Evolutionary conservation across 345 rosid genomes (phyloP), one percentile per base, ranked within the genome.

Genomic region (Corchorus capsularis): DNA sequence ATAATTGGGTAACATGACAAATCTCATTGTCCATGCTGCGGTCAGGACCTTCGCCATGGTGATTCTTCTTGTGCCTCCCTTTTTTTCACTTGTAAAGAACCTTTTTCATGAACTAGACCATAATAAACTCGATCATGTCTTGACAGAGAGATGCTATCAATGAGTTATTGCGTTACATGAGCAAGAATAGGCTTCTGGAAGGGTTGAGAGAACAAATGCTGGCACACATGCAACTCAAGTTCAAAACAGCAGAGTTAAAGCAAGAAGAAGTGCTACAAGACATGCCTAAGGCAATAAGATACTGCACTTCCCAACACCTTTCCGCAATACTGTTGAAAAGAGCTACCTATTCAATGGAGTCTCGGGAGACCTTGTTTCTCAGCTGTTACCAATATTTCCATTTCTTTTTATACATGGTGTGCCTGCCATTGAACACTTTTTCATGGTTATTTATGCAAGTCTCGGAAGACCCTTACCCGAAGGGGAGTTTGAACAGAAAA

Each of bases 401-500:
- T 41, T 8, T 32, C 27, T 27, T 77, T 32, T 63, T 27, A 49
- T 63, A 9, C 10, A 46, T 63, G 6, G 17, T 9, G 19, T 37
- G 46, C 27, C 32, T 43, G 19, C 45, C 6, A 35, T 6, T 62
- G 66, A 62, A 7, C 27, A 27, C 27, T 27, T 27, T 27, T 27
- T 27, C 1, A 27, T 27, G 27, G 27, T 27, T 27, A 27, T 27
- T 34, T 75, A n/a, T n/a, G n/a, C n/a, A n/a, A n/a, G n/a, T n/a
- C n/a, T n/a, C n/a, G n/a, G n/a, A n/a, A n/a, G 45, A 69, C 50
- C 64, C 86, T 81, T 90, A 95, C 98, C 85, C 94, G 92, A 70
- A 95, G 89, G 34, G 99, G 96, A 90, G 97, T 90, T 80, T 95
- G 99, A 69, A 83, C 90, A 81, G 99, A 90, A 78, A 95, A 96